Evolutionary conservation across 2,329 filamentous ascomycete genomes (phyloP), one percentile per base, ranked within the genome.

Genomic region (Colletotrichum sublineola): DNA sequence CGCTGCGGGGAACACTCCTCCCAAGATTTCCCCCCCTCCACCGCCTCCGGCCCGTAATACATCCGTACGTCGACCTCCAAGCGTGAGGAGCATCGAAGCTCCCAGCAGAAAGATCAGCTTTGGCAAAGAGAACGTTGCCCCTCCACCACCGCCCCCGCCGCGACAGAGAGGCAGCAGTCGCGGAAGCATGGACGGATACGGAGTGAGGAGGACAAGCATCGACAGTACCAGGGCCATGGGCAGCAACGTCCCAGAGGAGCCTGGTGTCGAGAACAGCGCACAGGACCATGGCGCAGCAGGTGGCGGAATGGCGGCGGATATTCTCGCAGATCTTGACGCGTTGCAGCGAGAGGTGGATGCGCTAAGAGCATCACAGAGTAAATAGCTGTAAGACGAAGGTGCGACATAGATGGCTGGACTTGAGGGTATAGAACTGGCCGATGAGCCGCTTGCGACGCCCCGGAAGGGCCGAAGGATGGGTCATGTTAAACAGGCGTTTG

Each of bases 301-400:
- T 40, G 76, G 57, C 36, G 79, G 81, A 76, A 78, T 84, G 78
- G 78, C 84, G 68, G 75, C 83, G 53, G 89, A 93, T 77, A 94
- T 95, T 71, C 81, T 96, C 75, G 92, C 92, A 1, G 92, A 95
- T 79, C 81, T 96, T 67, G 88, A 89, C 58, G 90, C 90, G 31
- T 81, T 96, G 74, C 93, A 94, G 81, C 88, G 88, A 78, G 93
- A 96, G 78, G 93, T 96, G 50, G 93, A 96, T 81, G 92, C 89
- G 5, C 77, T 92, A 56, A 84, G 88, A 76, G 85, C 82, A 9
- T 82, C 81, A 75, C 82, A 81, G 57, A 80, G 78, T 46, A 79
- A 71, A 57, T 70, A 57, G 14, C 36, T 44, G 33, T 9, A 63
- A 52, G 55, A 77, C 36, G 14, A 58, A 48, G 60, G 68, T 18